Evolutionary conservation across 805 yeast species (phyloP), one percentile per base, ranked within the genome.

Genomic region (Wickerhamiella siamensis): DNA sequence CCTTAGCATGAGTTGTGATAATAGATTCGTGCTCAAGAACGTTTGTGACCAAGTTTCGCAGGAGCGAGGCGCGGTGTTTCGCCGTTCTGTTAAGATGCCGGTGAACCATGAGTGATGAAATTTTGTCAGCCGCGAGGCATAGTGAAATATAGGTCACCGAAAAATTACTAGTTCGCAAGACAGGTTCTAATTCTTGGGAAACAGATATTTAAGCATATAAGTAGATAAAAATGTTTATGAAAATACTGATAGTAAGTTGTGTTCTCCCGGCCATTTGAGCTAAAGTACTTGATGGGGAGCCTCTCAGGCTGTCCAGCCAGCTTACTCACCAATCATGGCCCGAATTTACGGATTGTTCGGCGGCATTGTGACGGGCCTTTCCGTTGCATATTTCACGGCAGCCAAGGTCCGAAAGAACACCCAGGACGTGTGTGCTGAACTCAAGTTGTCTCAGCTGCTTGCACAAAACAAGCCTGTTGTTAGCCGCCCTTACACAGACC

Each of bases 1-100:
- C 87, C 58, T 79, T 79, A 21, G 83, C 80, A 47, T 71, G 72
- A 1, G 93, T 81, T 0, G 91, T 79, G 4, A 74, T 69, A 42
- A 81, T 73, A 16, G 79, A 68, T 51, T 80, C 91, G 51, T 80
- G 74, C 58, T 78, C 77, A 29, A 81, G 65, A 31, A 81, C 59
- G 10, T 81, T 76, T 2, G 82, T 67, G 17, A 74, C 82, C 53
- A 80, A 61, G 55, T 81, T 80, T 50, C 76, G 69, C 54, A 80
- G 56, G 40, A 78, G 64, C 22, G 78, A 74, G 40, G 66, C 67
- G 41, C 74, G 64, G 48, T 72, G 77, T 33, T 74, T 62, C 8
- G 71, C 62, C 19, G 69, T 63, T 51, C 79, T 62, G 12, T 51
- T 48, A 15, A 59, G 50, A 38, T 56, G 53, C 22, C 55, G 39